phyloP scores from a whole-genome alignment of 2,329 filamentous ascomycete genomes.

The Curvularia verruculosa region DNA sequence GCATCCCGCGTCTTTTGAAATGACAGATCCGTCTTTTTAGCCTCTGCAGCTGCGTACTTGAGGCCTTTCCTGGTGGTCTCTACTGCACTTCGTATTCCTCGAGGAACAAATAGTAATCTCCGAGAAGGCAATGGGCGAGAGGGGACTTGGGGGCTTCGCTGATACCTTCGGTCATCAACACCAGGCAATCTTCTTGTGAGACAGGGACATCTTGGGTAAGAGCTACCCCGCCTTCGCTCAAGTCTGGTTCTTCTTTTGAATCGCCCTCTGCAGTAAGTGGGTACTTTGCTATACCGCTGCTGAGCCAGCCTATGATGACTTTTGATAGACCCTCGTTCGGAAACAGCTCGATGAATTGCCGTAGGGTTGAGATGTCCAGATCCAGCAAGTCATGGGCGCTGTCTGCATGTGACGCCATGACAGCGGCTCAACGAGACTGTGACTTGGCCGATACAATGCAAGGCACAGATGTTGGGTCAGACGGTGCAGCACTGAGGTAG shows the following conservation, averaged over 20 bases:
- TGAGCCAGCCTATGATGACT: slow-evolving; percentile 80
- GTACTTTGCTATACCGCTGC: slow-evolving; percentile 84
- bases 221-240: slow-evolving; percentile 52
- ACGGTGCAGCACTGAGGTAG: not conserved
- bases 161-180: slow-evolving; percentile 73
- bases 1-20: slow-evolving; percentile 69
- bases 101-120: slow-evolving; percentile 80
- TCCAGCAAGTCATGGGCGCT: slow-evolving; percentile 56
- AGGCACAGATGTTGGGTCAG: slow-evolving; percentile 6
- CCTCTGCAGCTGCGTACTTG: slow-evolving; percentile 64
- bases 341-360: slow-evolving; percentile 83
- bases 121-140: slow-evolving; percentile 81
- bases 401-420: slow-evolving; percentile 45
- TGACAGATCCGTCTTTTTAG: slow-evolving; percentile 68
- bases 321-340: slow-evolving; percentile 82
- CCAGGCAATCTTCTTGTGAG: slow-evolving; percentile 76
- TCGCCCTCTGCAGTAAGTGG: slow-evolving; percentile 55
- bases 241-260: slow-evolving; percentile 49
- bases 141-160: slow-evolving; percentile 66
- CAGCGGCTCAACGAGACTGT: slow-evolving; percentile 8
- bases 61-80: slow-evolving; percentile 80
- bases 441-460: slow-evolving; percentile 5
- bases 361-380: slow-evolving; percentile 78
- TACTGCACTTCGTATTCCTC: slow-evolving; percentile 85
- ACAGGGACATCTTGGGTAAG: slow-evolving; percentile 60